Base-by-base conservation (phyloP, 116 monocot species). In the Trichopus zeylanicus region DNA sequence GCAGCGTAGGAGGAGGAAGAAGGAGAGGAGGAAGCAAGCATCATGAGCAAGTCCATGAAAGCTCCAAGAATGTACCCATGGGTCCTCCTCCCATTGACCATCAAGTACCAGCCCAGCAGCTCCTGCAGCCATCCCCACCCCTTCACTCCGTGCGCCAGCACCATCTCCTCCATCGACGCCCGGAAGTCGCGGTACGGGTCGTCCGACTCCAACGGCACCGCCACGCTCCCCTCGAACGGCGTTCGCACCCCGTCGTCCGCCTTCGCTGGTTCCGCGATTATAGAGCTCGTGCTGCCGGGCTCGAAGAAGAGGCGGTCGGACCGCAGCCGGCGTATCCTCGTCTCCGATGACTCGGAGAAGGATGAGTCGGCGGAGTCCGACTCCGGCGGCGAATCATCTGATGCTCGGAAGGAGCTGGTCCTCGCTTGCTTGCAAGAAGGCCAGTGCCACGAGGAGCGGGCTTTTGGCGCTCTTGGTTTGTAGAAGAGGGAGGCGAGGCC, bases 121-220 rank as follows among this genome's bases (percentile, higher is more conserved):
- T 71, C 74, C 49, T 79, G 73, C 0, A 88, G 53, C 46, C 65
- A n/a, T 6, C 30, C 61, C 79, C 70, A 70, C 7, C 64, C 70
- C 37, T 52, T 76, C 51, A 70, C 53, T 22, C 66, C 75, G 16
- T 82, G 66, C 10, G 76, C 70, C 31, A 35, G 42, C 56, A 83
- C 83, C 82, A 88, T 80, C 70, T 82, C 83, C 76, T 73, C 82
- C 82, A 88, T 88, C 3, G 87, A 79, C 30, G 28, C 30, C 53
- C 76, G 51, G 70, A 88, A 88, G 61, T 88, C 83, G 12, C 11
- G 13, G 71, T 76, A 83, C 12, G 79, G 79, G 47, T 83, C 76
- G 2, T 65, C 35, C 4, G 87, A 88, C 25, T 88, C 87, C 71
- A 88, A 31, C 27, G 70, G 76, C 61, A 83, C 9, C 51, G 66